A percentile compares a stretch with the other conserved stretches of the same genome.
Evolutionary conservation across 2,329 filamentous ascomycete genomes (phyloP).

Genomic region (Sarocladium kiliense): DNA sequence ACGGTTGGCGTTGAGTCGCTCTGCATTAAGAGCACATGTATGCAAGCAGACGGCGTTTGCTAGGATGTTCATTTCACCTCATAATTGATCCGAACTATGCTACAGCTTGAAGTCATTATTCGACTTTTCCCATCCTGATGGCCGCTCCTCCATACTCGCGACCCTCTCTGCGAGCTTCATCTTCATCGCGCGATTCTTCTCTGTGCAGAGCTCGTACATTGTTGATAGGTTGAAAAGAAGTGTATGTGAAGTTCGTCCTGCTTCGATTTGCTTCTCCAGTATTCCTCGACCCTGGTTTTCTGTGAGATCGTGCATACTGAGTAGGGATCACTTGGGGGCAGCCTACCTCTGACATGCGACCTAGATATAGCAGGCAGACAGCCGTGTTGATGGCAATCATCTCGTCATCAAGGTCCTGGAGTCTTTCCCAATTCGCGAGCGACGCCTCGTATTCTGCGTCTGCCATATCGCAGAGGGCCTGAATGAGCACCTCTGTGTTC

Average conservation of each 20-base stretch:
- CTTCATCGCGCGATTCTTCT: slow-evolving; percentile 68
- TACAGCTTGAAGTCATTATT: slow-evolving; percentile 74
- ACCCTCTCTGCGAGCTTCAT: slow-evolving; percentile 64
- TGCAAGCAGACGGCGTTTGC: too few species aligned
- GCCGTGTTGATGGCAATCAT: slow-evolving; percentile 79
- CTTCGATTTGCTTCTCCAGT: slow-evolving; percentile 60
- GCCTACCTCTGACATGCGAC: slow-evolving; percentile 66
- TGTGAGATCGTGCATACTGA: slow-evolving; percentile 6
- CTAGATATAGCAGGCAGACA: slow-evolving; percentile 78
- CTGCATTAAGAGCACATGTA: too few species aligned
- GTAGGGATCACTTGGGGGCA: too few species aligned
- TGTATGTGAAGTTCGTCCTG: slow-evolving; percentile 65
- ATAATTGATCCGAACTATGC: too few species aligned
- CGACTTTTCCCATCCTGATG: slow-evolving; percentile 63
- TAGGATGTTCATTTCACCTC: too few species aligned
- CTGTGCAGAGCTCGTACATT: slow-evolving; percentile 86
- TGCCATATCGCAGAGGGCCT: slow-evolving; percentile 71
- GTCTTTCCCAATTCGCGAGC: slow-evolving; percentile 53
- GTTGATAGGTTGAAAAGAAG: slow-evolving; percentile 87
- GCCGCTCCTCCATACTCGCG: slow-evolving; percentile 50
- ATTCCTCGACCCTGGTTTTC: slow-evolving; percentile 52
- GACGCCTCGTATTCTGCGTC: slow-evolving; percentile 68
- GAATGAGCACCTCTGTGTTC: slow-evolving; percentile 44
- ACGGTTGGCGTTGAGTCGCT: too few species aligned
- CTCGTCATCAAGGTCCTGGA: slow-evolving; percentile 50